Base-by-base conservation (phyloP, 345 rosid genomes). In the Salix exigua region DNA sequence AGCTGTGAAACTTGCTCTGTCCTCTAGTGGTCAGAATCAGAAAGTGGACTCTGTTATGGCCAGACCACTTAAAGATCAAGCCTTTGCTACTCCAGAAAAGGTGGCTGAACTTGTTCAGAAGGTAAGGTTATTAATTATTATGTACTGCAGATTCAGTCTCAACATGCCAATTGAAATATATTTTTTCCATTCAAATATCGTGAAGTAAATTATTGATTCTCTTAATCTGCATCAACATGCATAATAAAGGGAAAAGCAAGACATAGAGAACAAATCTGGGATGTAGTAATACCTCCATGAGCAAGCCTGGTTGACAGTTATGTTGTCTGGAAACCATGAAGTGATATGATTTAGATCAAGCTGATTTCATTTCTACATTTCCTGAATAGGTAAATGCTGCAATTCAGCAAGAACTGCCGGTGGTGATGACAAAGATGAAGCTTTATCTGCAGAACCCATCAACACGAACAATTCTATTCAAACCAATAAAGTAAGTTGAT, bases 91-190 rank as follows among this genome's bases (percentile, higher is more conserved):
- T 75, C 96, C 98, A 46, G 98, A 91, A 77, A 93, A 91, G 87
- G 97, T 96, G 82, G 96, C 93, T 30, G 99, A 93, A 82, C 89
- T 96, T 81, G 91, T 96, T 81, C 96, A 87, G 79, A 93, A 93
- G 98, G 99, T 96, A 82, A 33, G 82, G 50, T 58, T 65, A 17
- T 66, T 78, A 63, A 16, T 60, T 65, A 7, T 11, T 30, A 26
- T 66, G 26, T 50, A 26, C 61, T 9, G 12, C 35, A 67, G 70
- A 62, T 48, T 19, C 35, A 46, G 23, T 58, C 23, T 26, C 51
- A 72, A 25, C 19, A 40, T 21, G 4, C 33, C 4, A 16, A 4
- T 5, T 35, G 10, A n/a, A 65, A 35, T 6, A 28, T 25, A 21
- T 38, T 62, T 28, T 71, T 5, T 4, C 28, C 4, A 25, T 37